A percentile compares a stretch with the other conserved stretches of the same genome.
Conservation (phyloP, 176 grass and related monocot genomes). For the Chloris gayana region DNA sequence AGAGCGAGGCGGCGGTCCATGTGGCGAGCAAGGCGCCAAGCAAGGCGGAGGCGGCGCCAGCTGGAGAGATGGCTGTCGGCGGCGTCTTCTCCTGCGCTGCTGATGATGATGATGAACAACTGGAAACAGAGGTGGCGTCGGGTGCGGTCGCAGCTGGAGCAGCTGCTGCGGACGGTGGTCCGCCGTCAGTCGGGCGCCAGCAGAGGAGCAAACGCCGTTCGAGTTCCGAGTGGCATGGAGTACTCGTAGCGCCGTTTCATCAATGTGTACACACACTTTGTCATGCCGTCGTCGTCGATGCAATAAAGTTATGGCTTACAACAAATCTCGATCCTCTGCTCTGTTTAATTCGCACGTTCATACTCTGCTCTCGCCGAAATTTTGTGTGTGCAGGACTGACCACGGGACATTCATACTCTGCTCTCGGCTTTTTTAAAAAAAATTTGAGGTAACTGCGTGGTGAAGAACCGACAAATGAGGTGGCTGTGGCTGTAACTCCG, state of each 20-base stretch:
- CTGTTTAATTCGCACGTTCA: background rate
- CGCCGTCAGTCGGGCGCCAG: background rate
- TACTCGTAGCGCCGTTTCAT: background rate
- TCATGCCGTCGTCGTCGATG: background rate
- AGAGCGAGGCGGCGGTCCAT: background rate
- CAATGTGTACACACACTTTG: background rate
- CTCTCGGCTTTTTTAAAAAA: too few species aligned
- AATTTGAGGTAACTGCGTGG: background rate
- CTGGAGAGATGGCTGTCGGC: slow-evolving; percentile 20
- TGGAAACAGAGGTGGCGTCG: background rate
- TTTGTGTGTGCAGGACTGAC: background rate
- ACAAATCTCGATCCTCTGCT: background rate
- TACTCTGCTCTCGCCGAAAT: background rate
- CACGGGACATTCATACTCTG: too few species aligned
- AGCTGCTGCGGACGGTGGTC: background rate
- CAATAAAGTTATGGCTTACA: slow-evolving; percentile 36
- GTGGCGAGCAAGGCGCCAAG: slow-evolving; percentile 19
- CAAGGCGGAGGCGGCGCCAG: slow-evolving; percentile 23
- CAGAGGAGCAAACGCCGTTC: background rate
- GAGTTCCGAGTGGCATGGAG: background rate
- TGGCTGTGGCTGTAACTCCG: background rate
- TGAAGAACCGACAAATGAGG: background rate
- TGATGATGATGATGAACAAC: background rate
- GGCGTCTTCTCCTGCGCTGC: background rate
- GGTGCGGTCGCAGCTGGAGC: background rate